These are phyloP conservation scores for Lachancea nothofagi DNA, from an alignment of 805 yeast genomes.

Conservation along the genomic window DNA sequence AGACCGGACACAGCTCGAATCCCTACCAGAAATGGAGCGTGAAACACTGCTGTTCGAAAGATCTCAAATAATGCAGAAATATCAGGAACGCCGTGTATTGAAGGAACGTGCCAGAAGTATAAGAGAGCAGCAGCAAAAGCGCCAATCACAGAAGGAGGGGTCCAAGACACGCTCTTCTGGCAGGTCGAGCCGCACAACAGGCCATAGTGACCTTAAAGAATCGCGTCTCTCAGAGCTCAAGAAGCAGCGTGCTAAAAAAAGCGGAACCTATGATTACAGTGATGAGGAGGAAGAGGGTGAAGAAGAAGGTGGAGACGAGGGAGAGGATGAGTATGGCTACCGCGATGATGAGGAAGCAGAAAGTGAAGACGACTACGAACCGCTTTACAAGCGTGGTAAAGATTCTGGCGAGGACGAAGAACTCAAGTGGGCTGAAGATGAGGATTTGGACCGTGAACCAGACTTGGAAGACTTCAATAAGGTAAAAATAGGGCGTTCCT, in stretches of 20 bases:
- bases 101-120: constrained; percentile 69
- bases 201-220: constrained; percentile 35
- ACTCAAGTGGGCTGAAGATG: constrained; percentile 46
- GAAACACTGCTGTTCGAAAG: constrained; percentile 90
- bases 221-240: constrained; percentile 67
- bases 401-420: constrained; percentile 40
- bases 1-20: constrained; percentile 59
- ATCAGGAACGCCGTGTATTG: constrained; percentile 74
- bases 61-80: constrained; percentile 84
- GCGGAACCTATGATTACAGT: constrained; percentile 38
- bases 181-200: constrained; percentile 37
- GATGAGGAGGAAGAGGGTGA: constrained; percentile 41
- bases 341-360: constrained; percentile 39
- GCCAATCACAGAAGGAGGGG: constrained; percentile 22
- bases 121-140: constrained; percentile 28
- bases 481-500: constrained; percentile 70
- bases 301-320: constrained; percentile 41
- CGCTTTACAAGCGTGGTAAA: constrained; percentile 27
- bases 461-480: constrained; percentile 62
- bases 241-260: constrained; percentile 65
- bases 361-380: constrained; percentile 40
- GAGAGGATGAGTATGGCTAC: constrained; percentile 33
- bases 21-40: constrained; percentile 86
- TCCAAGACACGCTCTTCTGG: constrained; percentile 28
- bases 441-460: constrained; percentile 40